Evolutionary conservation across 2,329 filamentous ascomycete genomes (phyloP), one percentile per base, ranked within the genome.

Genomic region (Epichloe aotearoae): DNA sequence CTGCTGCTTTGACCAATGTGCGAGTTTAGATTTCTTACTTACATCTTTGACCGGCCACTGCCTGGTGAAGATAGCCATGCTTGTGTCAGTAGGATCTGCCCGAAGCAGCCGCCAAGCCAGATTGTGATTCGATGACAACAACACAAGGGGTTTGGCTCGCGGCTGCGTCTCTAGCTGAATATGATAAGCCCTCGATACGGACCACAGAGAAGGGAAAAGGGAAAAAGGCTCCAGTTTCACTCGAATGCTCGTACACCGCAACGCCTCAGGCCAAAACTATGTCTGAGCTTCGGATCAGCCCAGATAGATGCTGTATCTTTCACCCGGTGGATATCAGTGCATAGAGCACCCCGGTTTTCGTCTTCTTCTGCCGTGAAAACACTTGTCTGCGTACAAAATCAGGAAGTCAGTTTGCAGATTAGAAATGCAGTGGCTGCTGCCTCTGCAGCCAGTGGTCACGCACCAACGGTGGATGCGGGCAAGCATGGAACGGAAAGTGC

Each of bases 21-120:
- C 26, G 33, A n/a, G 19, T 23, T 30, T 11, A 7, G 30, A 23
- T 49, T 17, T 5, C n/a, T 23, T 15, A 60, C 68, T 53, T 57
- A 70, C 69, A 43, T 72, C 68, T 53, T 67, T 67, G 45, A 73
- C 63, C 23, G 77, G 75, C 78, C 78, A 82, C 62, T 67, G 61
- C 49, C 69, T 62, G 33, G 69, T 65, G 15, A 34, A 44, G 49
- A 63, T 57, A 30, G 64, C 63, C 74, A 77, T 77, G 36, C 57
- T 62, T 37, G 12, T 20, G 36, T 41, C 12, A 26, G 7, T 33
- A 2, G 15, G 17, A 44, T 44, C 39, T 44, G 41, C n/a, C 17
- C 44, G 37, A 37, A 39, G 34, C 50, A 37, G 39, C 30, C 17
- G 17, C 46, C 14, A 37, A 34, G 20, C 14, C 34, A 20, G 11